Evolutionary conservation across 305 asterid genomes (phyloP).

Genomic region (Fraxinus floribunda): DNA sequence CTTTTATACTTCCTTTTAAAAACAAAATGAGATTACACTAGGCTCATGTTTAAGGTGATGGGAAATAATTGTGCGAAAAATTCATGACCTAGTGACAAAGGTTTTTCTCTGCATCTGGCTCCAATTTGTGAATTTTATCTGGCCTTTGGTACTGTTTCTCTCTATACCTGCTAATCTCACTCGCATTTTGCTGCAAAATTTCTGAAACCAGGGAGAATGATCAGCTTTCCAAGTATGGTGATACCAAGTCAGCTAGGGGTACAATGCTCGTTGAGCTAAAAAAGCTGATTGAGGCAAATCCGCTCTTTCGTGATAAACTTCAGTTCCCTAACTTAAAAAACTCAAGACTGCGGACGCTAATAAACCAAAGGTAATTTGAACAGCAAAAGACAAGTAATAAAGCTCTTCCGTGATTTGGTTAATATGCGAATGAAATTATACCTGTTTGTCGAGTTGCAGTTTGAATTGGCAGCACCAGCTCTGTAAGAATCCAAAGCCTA

Average conservation of each 20-base stretch:
- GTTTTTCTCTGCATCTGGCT: not conserved
- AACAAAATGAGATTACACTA: not conserved
- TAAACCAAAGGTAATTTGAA: conserved; percentile 58
- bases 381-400: not conserved
- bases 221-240: conserved; percentile 62
- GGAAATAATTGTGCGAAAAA: not conserved
- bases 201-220: conserved; percentile 56
- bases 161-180: conserved; percentile 1
- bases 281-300: conserved; percentile 62
- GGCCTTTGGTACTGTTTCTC: not conserved
- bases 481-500: conserved; percentile 66
- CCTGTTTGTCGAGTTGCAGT: conserved; percentile 40
- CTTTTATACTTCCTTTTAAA: not conserved
- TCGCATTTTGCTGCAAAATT: not conserved
- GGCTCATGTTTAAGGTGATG: not conserved
- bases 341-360: conserved; percentile 64
- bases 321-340: conserved; percentile 57
- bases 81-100: not conserved
- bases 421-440: not conserved
- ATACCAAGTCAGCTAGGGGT: conserved; percentile 60
- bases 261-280: conserved; percentile 58
- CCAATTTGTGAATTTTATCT: not conserved
- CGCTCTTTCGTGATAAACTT: conserved; percentile 65
- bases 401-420: not conserved
- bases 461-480: conserved; percentile 85